A percentile compares a stretch with the other conserved stretches of the same genome.
Conservation (phyloP, 2,329 filamentous ascomycete genomes). For the Aspergillus viridinutans region DNA sequence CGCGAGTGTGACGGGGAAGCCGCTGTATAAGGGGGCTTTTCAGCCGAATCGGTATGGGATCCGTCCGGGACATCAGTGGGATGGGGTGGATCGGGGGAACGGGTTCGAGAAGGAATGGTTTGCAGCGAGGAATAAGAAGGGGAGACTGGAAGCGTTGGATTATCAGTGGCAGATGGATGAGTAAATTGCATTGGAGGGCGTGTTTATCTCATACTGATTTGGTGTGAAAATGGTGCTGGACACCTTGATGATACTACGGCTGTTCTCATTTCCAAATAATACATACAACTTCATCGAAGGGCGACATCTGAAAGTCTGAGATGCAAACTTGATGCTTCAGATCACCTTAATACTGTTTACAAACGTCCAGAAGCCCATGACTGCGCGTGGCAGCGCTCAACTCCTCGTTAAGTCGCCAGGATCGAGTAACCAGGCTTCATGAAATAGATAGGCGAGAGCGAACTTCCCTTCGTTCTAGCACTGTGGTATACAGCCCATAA, state of each 20-base stretch:
- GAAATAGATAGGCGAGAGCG: too few species aligned
- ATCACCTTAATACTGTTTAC: neutral
- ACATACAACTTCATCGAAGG: neutral
- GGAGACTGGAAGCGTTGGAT: conserved; percentile 72
- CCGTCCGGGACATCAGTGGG: conserved; percentile 87
- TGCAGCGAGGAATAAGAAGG: conserved; percentile 73
- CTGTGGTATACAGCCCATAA: too few species aligned
- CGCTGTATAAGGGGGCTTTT: conserved; percentile 72
- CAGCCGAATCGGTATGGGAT: conserved; percentile 94
- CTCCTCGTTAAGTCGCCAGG: too few species aligned
- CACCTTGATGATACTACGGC: neutral
- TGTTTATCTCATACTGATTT: neutral
- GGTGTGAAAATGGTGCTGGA: neutral
- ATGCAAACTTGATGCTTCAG: neutral
- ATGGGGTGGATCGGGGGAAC: conserved; percentile 90
- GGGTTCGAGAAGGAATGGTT: conserved; percentile 94
- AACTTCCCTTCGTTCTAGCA: too few species aligned
- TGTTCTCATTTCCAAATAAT: neutral
- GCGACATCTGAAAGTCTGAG: neutral
- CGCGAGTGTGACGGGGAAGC: conserved; percentile 52
- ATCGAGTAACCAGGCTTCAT: too few species aligned
- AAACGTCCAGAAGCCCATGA: neutral
- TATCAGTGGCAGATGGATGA: conserved; percentile 98
- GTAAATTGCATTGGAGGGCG: conserved; percentile 32
- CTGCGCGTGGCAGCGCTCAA: too few species aligned